Evolutionary conservation across 306 rosid genomes (phyloP), one percentile per base, ranked within the genome.

Genomic region (Acacia confusa): DNA sequence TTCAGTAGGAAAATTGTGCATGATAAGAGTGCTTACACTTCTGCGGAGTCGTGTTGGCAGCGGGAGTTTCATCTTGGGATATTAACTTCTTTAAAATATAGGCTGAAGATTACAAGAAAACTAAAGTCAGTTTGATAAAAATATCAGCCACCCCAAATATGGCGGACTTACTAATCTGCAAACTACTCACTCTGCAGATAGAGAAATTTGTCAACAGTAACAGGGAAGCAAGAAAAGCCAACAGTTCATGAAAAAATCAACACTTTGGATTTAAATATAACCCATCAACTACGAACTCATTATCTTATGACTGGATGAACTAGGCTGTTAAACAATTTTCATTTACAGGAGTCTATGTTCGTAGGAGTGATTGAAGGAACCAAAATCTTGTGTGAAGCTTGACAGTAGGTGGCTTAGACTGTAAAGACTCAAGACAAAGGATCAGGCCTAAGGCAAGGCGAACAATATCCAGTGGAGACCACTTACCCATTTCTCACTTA

Each of bases 61-160:
- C 72, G 11, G 98, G 87, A 72, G 92, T 91, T 92, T 96, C 98
- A 69, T 88, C 95, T 87, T 84, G 94, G 77, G 98, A 89, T 72
- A 91, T 93, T 83, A 96, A 87, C 82, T 94, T 96, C 91, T 96
- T 96, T 88, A 96, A 82, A 24, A 91, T 92, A 79, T 85, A 87
- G 71, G 89, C 99, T 96, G 90, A 74, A 38, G 50, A 83, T 80
- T 52, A 48, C 77, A 88, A 40, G 72, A 64, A 50, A 76, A 83
- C 83, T 75, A 53, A 27, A 13, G 60, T 88, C 68, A 88, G 76
- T 38, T 78, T 40, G 81, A 41, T 72, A 52, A 36, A 36, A 24
- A 43, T 28, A 44, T 75, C 17, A 50, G 32, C 53, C 60, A 30
- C 15, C 63, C 34, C 32, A 27, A 76, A 78, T 71, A 53, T 24